Percentiles rank a stretch among this genome's conserved stretches.
Evolutionary conservation across 495 filamentous ascomycete genomes (phyloP).

Genomic region (Collariella sp.): DNA sequence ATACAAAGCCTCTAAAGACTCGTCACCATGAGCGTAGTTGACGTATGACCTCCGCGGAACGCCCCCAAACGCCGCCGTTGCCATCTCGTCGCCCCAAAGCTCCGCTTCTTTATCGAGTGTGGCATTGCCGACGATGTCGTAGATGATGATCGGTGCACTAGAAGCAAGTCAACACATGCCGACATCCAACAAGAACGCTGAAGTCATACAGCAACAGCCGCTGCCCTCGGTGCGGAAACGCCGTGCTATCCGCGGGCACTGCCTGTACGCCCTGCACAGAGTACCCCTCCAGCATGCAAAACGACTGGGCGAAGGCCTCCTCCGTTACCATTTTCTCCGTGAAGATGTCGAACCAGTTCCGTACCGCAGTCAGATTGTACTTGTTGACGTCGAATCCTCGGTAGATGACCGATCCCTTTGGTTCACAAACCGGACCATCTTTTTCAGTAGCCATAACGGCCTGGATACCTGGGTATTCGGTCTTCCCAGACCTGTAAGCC

Average conservation of each 20-base stretch:
- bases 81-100: neutral
- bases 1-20: conserved; percentile 35
- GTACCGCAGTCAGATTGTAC: conserved; percentile 38
- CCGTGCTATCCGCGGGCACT: conserved; percentile 29
- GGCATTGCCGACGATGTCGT: neutral
- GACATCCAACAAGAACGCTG: neutral
- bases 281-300: conserved; percentile 48
- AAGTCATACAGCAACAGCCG: conserved; percentile 30
- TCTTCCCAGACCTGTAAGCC: conserved; percentile 15
- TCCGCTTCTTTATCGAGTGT: neutral
- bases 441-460: conserved; percentile 30
- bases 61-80: neutral
- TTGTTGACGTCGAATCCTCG: conserved; percentile 38
- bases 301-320: conserved; percentile 26
- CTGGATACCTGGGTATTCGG: conserved; percentile 38
- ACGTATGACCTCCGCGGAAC: conserved; percentile 29
- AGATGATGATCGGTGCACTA: neutral
- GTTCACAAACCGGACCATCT: conserved; percentile 32
- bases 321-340: conserved; percentile 14
- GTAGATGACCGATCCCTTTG: conserved; percentile 29
- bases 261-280: conserved; percentile 36
- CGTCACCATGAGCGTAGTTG: conserved; percentile 42
- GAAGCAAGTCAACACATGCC: neutral
- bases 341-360: conserved; percentile 35
- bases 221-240: conserved; percentile 35